Conservation (phyloP, 2,329 filamentous ascomycete genomes). For the Graphiopsis chlorocephala region DNA sequence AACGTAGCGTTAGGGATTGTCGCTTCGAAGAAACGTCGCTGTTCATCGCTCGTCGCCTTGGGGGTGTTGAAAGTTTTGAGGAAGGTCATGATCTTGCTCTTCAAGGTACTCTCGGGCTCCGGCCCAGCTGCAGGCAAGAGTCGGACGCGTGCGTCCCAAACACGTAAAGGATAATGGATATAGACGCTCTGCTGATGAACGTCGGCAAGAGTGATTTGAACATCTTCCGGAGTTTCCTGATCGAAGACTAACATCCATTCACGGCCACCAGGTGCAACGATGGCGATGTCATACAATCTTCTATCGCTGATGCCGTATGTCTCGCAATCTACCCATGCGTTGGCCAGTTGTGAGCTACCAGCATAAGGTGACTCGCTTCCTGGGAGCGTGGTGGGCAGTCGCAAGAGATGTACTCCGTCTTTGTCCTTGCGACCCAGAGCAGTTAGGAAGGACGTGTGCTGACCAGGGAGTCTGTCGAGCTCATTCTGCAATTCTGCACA, state of each 20-base stretch:
- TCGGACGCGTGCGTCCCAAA: slow-evolving; percentile 24
- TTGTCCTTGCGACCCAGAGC: neutral
- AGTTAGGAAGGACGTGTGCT: neutral
- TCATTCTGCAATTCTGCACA: neutral
- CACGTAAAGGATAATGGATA: slow-evolving; percentile 24
- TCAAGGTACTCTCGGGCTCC: neutral
- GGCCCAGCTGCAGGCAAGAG: neutral
- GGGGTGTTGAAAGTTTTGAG: slow-evolving; percentile 13
- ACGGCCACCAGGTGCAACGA: slow-evolving; percentile 9
- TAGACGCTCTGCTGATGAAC: slow-evolving; percentile 11
- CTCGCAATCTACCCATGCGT: neutral
- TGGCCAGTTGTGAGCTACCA: neutral
- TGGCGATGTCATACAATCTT: slow-evolving; percentile 17
- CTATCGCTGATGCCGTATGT: neutral
- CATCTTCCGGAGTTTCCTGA: neutral
- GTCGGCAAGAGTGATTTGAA: neutral
- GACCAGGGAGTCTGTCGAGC: neutral
- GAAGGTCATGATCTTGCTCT: slow-evolving; percentile 13
- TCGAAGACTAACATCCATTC: slow-evolving; percentile 15
- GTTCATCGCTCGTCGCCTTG: neutral
- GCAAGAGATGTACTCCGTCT: slow-evolving; percentile 4
- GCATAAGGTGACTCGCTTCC: neutral
- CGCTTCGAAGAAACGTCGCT: slow-evolving; percentile 15
- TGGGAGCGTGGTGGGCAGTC: neutral
- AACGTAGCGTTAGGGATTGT: slow-evolving; percentile 15